A percentile compares a stretch with the other conserved stretches of the same genome.
These are phyloP conservation scores for Daldinia sp. DNA, from an alignment of 2,329 filamentous ascomycete species.

Conservation along the genomic window DNA sequence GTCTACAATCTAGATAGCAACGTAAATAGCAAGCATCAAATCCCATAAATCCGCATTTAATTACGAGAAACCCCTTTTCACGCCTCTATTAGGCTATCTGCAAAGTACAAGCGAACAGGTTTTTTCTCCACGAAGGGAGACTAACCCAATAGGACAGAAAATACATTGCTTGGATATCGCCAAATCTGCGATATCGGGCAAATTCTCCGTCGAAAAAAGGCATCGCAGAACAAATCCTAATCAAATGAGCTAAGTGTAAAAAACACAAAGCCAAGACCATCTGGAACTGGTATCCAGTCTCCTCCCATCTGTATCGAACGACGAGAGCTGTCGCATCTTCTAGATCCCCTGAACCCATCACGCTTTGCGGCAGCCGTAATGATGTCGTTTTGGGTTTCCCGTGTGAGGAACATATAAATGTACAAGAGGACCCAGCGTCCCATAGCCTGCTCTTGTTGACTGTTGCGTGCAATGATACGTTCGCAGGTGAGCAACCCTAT, in stretches of 20 bases:
- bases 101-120: conserved; percentile 19
- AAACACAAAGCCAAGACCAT: conserved; percentile 12
- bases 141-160: conserved; percentile 5
- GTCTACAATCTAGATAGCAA: not conserved
- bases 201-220: conserved; percentile 29
- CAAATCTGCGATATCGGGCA: conserved; percentile 28
- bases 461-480: not conserved
- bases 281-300: conserved; percentile 7
- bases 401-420: not conserved
- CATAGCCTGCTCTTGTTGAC: not conserved
- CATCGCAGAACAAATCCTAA: conserved; percentile 32
- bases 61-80: not conserved
- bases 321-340: not conserved
- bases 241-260: conserved; percentile 15
- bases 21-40: not conserved
- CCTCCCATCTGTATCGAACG: not conserved
- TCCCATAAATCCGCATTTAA: too few species aligned
- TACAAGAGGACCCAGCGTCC: not conserved
- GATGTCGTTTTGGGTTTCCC: not conserved
- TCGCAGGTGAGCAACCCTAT: not conserved
- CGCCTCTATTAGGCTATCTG: conserved; percentile 29
- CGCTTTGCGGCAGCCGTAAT: conserved; percentile 7
- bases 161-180: conserved; percentile 22
- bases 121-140: conserved; percentile 11
- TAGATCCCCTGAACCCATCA: not conserved